Evolutionary conservation across 257 asterid species (phyloP), one percentile per base, ranked within the genome.

Genomic region (Fraxinus americana): DNA sequence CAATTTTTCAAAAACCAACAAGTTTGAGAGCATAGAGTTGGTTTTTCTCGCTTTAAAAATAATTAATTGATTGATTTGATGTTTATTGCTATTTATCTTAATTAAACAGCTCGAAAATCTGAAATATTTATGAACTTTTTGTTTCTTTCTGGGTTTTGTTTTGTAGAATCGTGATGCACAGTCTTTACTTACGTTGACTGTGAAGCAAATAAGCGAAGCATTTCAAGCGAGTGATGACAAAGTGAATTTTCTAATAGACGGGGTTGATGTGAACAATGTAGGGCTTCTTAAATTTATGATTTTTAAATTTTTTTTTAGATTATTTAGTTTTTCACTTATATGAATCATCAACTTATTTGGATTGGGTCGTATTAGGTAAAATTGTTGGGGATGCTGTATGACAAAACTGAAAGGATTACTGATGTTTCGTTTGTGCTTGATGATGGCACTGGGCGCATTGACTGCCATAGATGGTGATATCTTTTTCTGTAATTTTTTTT

Each of bases 361-460:
- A 80, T 79, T 54, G 14, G 71, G 80, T 48, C 66, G 34, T 67
- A 63, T 32, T 77, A 95, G 99, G 99, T 95, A 72, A 91, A 87
- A 82, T 73, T 95, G 86, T 88, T 93, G 86, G 99, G 99, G 8
- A 79, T 90, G 81, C 12, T 91, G 74, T 68, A 19, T 63, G 89
- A 86, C 71, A 95, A 89, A 86, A 34, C 82, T n/a, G 97, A 88
- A 69, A 85, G 87, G 80, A 79, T 88, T 65, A 91, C 97, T 75
- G 98, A 90, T 70, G 83, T 93, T 82, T 78, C 92, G 27, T 93
- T 95, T 70, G 83, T 83, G 68, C 83, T 95, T 67, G 98, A 95
- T 86, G 99, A 95, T 86, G 99, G 97, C 72, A 91, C 98, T 52
- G 99, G 99, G 21, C 89, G 97, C 54, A 78, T 93, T 43, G 88